Evolutionary conservation across 371 early-diverging fungal species (phyloP), one percentile per base, ranked within the genome.

Genomic region (Mortierella sp.): DNA sequence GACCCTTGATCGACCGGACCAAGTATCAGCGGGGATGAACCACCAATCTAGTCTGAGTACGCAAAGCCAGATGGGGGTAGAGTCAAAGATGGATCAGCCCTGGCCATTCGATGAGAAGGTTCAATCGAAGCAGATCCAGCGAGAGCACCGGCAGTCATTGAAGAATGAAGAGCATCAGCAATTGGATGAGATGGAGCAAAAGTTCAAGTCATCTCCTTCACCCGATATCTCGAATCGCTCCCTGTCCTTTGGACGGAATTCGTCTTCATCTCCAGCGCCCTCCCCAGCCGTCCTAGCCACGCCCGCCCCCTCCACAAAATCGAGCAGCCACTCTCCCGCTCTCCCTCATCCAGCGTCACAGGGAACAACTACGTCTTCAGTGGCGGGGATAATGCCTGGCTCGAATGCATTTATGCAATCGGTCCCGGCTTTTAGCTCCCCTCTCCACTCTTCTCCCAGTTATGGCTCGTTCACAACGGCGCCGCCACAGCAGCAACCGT

Each of bases 181-280:
- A 2, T 28, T 57, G 50, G 57, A 69, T 9, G 52, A 57, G 45
- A 43, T 51, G 44, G 59, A 70, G 44, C 63, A 46, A 53, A 59
- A n/a, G 11, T 48, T 68, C 62, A 68, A 68, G 62, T 43, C 69
- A 4, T 62, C 69, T 0, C 69, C 62, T 15, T 68, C 69, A 12
- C 69, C 69, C 7, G 62, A 68, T 18, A 62, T 56, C 57, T n/a
- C 57, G 1, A 23, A 37, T 45, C 46, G 62, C 2, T 51, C 69
- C 0, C 56, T 16, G 7, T 28, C 46, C 6, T 37, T 37, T 37
- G 37, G 37, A 37, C 37, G 37, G 9, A 9, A 3, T 5, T 53
- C 69, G 30, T 21, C 63, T 28, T 48, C 46, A 14, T 47, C 64
- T 48, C 28, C 58, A 29, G 50, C 44, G 5, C 3, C 37, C 37